A percentile compares a stretch with the other conserved stretches of the same genome.
Evolutionary conservation across 2,329 filamentous ascomycete species (phyloP).

Genomic region (Thielaviopsis musarum): DNA sequence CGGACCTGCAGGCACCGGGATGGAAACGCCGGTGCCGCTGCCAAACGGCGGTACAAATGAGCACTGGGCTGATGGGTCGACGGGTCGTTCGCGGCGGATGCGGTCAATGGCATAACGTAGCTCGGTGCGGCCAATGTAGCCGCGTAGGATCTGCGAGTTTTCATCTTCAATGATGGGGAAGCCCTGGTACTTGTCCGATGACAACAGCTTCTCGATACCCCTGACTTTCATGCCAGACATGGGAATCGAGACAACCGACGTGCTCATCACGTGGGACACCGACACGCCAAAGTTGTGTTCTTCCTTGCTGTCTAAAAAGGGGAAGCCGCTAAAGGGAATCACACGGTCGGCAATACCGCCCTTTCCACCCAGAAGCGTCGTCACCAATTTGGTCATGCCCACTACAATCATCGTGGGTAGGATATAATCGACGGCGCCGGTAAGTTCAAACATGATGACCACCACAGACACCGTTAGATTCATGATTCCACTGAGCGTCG

Average conservation of each 20-base stretch:
- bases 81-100: conserved; percentile 49
- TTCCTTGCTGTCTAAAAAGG: conserved; percentile 93
- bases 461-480: conserved; percentile 93
- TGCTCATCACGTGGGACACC: conserved; percentile 79
- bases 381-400: conserved; percentile 85
- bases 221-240: conserved; percentile 56
- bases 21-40: conserved; percentile 12
- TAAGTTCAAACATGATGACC: conserved; percentile 98
- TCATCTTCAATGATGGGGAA: conserved; percentile 78
- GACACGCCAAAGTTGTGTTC: conserved; percentile 93
- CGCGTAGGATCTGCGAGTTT: conserved; percentile 55
- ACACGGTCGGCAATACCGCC: conserved; percentile 94
- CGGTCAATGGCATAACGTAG: conserved; percentile 79
- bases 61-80: conserved; percentile 55
- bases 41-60: conserved; percentile 42
- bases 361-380: conserved; percentile 69
- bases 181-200: conserved; percentile 71
- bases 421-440: conserved; percentile 92
- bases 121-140: conserved; percentile 87
- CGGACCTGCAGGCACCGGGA: conserved; percentile 24
- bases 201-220: conserved; percentile 61
- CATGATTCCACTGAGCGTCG: conserved; percentile 91
- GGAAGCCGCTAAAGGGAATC: conserved; percentile 98
- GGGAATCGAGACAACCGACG: conserved; percentile 56
- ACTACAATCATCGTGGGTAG: conserved; percentile 98